phyloP scores from a whole-genome alignment of 1,139 yeast species.

The Nakaseomyces bracarensis region DNA sequence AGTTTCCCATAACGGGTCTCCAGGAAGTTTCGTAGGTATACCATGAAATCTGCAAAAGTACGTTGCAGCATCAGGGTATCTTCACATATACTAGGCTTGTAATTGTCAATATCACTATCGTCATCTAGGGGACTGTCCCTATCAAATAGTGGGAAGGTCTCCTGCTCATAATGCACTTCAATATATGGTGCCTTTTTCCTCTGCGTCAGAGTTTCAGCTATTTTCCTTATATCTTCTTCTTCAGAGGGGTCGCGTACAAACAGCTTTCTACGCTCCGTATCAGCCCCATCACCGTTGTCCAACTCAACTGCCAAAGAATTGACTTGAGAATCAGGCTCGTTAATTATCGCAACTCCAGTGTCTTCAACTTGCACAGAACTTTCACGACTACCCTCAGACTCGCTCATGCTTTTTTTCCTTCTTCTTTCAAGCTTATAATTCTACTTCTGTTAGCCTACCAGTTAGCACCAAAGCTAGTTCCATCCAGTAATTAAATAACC shows the following conservation, averaged over 20 bases:
- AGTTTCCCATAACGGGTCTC: slow-evolving; percentile 22
- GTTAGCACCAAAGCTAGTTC: no score
- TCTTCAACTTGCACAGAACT: background rate
- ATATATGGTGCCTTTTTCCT: slow-evolving; percentile 12
- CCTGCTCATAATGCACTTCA: slow-evolving; percentile 16
- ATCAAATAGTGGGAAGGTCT: slow-evolving; percentile 18
- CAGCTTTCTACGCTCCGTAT: background rate
- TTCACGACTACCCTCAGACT: background rate
- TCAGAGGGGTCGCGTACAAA: background rate
- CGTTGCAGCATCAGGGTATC: slow-evolving; percentile 18
- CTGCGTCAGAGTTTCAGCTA: slow-evolving; percentile 16
- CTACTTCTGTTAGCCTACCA: no score
- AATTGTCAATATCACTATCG: slow-evolving; percentile 12
- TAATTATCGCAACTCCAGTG: background rate
- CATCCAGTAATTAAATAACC: no score
- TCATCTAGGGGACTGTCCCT: slow-evolving; percentile 13
- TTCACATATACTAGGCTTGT: slow-evolving; percentile 19
- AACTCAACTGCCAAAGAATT: slow-evolving; percentile 1
- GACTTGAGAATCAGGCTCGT: background rate
- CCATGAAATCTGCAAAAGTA: slow-evolving; percentile 23
- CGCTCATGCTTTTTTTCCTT: no score
- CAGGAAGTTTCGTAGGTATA: slow-evolving; percentile 22
- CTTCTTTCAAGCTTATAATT: no score
- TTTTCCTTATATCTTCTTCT: slow-evolving; percentile 14
- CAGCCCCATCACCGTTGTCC: background rate